Base-by-base conservation (phyloP, 768 basidiomycete genomes). In the Pisolithus tinctorius region DNA sequence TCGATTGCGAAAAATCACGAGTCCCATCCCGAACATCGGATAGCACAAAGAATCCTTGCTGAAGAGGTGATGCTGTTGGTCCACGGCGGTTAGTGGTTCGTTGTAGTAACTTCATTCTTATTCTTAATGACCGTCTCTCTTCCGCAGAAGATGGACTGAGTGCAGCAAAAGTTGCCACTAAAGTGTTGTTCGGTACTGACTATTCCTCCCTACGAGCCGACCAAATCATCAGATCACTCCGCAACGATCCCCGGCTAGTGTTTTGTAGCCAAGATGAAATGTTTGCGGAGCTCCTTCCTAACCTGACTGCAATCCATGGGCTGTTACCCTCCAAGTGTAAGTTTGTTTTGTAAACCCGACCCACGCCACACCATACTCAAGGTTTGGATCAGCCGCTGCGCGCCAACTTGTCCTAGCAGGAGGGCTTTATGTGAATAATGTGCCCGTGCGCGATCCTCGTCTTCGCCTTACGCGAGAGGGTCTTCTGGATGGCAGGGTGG, bases 341-440 rank as follows among this genome's bases (percentile, higher is more conserved):
- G 81, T 71, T 16, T 31, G 13, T 23, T 20, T 20, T 20, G 20
- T 45, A 27, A 37, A 34, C 41, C 47, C 42, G 48, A 49, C 36
- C 6, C 25, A 27, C 27, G 26, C 44, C 16, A 29, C 36, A 30
- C 5, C 27, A 36, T 5, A 48, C 50, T 61, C 31, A 64, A 34
- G 20, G 31, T 40, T n/a, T 41, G 23, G 29, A 34, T 26, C 56
- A 90, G 89, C 80, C 52, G 83, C 81, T 42, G 85, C 87, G 1
- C 74, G 76, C 38, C 74, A 77, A 31, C 74, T 91, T 16, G 73
- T 87, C 27, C 63, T 75, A 43, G 74, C 79, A 1, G 80, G 82
- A 25, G 90, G 89, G 8, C 67, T 93, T 13, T 88, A 87, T 62
- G 58, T 88, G 36, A 93, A 95, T 64, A 82, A 83, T 47, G 50